phyloP scores from a whole-genome alignment of 208 protist genomes.

The Porcisia deanei region DNA sequence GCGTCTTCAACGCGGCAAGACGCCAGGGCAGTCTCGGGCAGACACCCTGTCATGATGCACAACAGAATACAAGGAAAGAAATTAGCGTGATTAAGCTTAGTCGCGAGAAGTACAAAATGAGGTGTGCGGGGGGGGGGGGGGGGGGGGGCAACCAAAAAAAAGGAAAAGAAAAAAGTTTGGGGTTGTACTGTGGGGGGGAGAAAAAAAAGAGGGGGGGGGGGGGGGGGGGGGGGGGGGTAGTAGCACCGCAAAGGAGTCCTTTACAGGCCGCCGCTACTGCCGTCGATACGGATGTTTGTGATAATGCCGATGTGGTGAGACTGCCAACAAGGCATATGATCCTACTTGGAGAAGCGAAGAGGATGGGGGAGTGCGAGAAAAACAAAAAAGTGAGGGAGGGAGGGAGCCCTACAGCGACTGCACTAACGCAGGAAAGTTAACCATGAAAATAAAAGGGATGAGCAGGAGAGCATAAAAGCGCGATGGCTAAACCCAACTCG shows the following conservation, averaged over 20 bases:
- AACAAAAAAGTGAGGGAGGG: background rate
- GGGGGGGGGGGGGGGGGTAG: background rate
- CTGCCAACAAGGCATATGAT: background rate
- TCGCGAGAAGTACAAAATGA: background rate
- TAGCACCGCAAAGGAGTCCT: background rate
- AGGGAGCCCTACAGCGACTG: background rate
- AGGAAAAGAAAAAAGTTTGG: no score
- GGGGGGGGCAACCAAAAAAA: no score
- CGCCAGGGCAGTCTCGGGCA: constrained; percentile 5
- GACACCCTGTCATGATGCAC: constrained; percentile 2
- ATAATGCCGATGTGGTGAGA: background rate
- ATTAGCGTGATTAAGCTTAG: background rate
- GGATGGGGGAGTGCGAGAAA: background rate
- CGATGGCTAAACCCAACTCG: background rate
- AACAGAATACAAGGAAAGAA: no score
- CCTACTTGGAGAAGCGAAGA: no score
- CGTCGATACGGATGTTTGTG: background rate
- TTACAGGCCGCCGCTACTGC: background rate
- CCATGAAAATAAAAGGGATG: background rate
- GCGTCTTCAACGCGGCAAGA: constrained; percentile 15
- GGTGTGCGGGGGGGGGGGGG: no score
- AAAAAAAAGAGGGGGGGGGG: background rate
- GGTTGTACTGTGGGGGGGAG: no score
- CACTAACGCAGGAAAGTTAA: background rate
- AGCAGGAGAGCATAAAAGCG: background rate